These are phyloP conservation scores for Aspergillus conjunctus DNA, from an alignment of 495 filamentous ascomycete genomes.

Conservation along the genomic window DNA sequence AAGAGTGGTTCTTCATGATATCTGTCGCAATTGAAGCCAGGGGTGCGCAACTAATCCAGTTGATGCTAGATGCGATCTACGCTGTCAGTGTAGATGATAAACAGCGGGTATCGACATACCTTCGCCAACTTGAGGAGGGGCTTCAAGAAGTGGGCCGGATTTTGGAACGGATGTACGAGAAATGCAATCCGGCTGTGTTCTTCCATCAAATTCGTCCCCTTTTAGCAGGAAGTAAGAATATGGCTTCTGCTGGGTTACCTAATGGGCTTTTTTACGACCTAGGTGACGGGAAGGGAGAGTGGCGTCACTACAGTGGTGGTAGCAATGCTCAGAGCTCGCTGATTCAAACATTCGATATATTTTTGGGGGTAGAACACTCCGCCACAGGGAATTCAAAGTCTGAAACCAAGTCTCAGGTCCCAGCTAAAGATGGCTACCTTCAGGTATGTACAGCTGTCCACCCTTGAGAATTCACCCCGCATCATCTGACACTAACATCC, in stretches of 20 bases:
- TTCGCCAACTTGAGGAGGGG: conserved; percentile 73
- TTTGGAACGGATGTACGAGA: conserved; percentile 84
- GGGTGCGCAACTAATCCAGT: conserved; percentile 75
- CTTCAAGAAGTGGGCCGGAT: conserved; percentile 76
- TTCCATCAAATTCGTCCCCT: conserved; percentile 90
- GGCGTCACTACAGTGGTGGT: conserved; percentile 80
- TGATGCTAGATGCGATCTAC: conserved; percentile 82
- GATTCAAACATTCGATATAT: conserved; percentile 90
- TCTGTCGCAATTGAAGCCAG: conserved; percentile 94
- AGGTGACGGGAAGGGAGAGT: conserved; percentile 66
- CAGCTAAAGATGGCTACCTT: conserved; percentile 31
- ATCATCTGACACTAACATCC: background rate
- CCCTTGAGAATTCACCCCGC: background rate
- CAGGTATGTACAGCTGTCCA: conserved; percentile 28
- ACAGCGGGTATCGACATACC: conserved; percentile 64
- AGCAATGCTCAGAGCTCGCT: conserved; percentile 94
- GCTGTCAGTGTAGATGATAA: conserved; percentile 67
- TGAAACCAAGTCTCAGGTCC: conserved; percentile 11
- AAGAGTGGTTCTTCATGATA: conserved; percentile 97
- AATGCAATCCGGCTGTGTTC: conserved; percentile 83
- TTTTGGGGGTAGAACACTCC: conserved; percentile 83
- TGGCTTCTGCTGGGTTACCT: conserved; percentile 88
- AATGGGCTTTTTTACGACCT: conserved; percentile 85
- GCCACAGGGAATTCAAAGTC: conserved; percentile 73
- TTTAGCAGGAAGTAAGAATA: conserved; percentile 92